phyloP scores from a whole-genome alignment of 164 flowering plant genomes.

The Vitis rupestris region DNA sequence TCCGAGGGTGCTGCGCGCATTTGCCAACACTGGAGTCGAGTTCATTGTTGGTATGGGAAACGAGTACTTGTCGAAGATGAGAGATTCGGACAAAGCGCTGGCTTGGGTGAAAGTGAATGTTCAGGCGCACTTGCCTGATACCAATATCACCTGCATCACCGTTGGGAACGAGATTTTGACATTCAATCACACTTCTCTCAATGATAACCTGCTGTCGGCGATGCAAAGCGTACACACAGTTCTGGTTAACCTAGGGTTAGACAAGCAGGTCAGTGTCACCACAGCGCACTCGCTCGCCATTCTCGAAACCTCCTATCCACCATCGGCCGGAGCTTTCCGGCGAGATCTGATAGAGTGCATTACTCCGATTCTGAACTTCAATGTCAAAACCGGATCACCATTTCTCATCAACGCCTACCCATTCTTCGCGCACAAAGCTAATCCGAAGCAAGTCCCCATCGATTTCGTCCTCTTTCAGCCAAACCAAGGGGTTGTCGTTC shows the following conservation, averaged over 20 bases:
- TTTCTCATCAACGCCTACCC: constrained; percentile 78
- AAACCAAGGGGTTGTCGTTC: constrained; percentile 45
- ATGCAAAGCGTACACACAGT: constrained; percentile 68
- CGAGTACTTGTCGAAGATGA: constrained; percentile 42
- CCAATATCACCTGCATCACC: constrained; percentile 51
- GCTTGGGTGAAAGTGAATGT: constrained; percentile 47
- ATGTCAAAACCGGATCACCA: constrained; percentile 44
- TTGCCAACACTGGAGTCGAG: constrained; percentile 52
- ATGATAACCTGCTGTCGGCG: constrained; percentile 47
- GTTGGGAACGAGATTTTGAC: constrained; percentile 69
- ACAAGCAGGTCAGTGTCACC: constrained; percentile 60
- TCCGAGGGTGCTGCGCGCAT: constrained; percentile 51
- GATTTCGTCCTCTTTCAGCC: constrained; percentile 56
- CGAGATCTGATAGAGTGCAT: constrained; percentile 38
- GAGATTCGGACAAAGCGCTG: constrained; percentile 38
- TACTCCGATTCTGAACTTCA: constrained; percentile 45
- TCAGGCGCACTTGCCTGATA: constrained; percentile 37
- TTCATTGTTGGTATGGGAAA: constrained; percentile 55
- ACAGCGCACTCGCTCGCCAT: constrained; percentile 64
- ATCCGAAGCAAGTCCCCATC: constrained; percentile 41
- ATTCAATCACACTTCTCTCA: constrained; percentile 44
- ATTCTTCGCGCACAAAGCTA: constrained; percentile 64
- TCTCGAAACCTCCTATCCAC: constrained; percentile 66
- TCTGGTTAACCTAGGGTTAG: constrained; percentile 38
- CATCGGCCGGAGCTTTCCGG: constrained; percentile 64